A percentile compares a stretch with the other conserved stretches of the same genome.
Conservation (phyloP, 257 asterid species). For the Lithospermum erythrorhizon region DNA sequence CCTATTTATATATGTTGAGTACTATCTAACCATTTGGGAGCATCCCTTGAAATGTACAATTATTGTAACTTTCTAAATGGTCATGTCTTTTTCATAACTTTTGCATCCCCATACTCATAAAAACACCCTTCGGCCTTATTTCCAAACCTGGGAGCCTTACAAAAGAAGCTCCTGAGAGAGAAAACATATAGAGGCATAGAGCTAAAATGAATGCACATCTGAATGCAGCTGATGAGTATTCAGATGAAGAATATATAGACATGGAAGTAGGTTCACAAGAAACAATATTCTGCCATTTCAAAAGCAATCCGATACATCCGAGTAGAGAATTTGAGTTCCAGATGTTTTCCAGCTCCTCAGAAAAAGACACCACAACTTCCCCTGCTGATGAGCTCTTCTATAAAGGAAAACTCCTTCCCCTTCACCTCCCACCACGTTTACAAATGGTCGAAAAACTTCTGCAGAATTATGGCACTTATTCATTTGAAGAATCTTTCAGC, state of each 20-base stretch:
- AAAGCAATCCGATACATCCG: constrained; percentile 13
- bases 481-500: constrained; percentile 25
- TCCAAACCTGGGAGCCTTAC: constrained; percentile 13
- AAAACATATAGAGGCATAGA: constrained; percentile 3
- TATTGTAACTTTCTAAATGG: not conserved
- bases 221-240: constrained; percentile 17
- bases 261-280: constrained; percentile 46
- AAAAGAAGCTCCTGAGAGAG: not conserved
- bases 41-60: not conserved
- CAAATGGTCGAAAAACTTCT: constrained; percentile 66
- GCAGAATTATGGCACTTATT: constrained; percentile 17
- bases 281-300: constrained; percentile 27
- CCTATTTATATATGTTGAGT: too few relatives aligned
- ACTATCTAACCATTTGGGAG: not conserved
- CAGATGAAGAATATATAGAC: constrained; percentile 59
- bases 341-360: constrained; percentile 51
- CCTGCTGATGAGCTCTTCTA: constrained; percentile 85
- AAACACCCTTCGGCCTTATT: constrained; percentile 9
- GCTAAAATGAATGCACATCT: constrained; percentile 32
- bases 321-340: constrained; percentile 72
- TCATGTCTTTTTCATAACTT: not conserved
- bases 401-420: constrained; percentile 94
- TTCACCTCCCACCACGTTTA: constrained; percentile 74
- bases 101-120: constrained; percentile 5
- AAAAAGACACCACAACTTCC: constrained; percentile 43